Conservation (phyloP, 2,329 filamentous ascomycete species). For the Penicillium occitanis region DNA sequence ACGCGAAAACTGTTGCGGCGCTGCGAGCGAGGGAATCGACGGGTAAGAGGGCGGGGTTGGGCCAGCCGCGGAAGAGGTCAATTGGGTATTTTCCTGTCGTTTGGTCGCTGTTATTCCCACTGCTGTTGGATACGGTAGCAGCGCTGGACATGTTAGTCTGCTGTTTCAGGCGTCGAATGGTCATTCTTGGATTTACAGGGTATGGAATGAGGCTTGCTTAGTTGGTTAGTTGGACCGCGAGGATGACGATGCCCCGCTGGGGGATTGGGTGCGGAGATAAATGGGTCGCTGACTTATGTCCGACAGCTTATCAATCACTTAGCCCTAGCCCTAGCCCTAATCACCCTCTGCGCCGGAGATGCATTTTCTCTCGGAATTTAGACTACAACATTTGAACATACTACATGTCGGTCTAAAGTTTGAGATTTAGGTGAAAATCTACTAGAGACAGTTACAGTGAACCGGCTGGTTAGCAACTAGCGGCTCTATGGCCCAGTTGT, state of each 20-base stretch:
- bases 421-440: too few relatives aligned
- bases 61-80: slow-evolving; percentile 49
- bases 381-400: neutral
- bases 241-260: neutral
- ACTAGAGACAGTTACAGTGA: neutral
- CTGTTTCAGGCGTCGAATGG: neutral
- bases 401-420: too few relatives aligned
- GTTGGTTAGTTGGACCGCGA: neutral
- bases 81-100: slow-evolving; percentile 28
- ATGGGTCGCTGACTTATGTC: neutral
- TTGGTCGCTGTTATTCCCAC: neutral
- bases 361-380: neutral
- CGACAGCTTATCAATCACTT: neutral
- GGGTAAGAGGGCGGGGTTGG: slow-evolving; percentile 63
- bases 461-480: neutral
- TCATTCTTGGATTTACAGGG: neutral
- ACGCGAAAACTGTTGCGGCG: slow-evolving; percentile 60
- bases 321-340: neutral
- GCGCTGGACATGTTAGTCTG: neutral
- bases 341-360: neutral
- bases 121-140: neutral
- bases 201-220: neutral
- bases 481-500: neutral
- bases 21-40: slow-evolving; percentile 61
- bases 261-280: neutral